phyloP scores from a whole-genome alignment of 176 grass and related monocot genomes.

The barley (Hordeum vulgare) region DNA sequence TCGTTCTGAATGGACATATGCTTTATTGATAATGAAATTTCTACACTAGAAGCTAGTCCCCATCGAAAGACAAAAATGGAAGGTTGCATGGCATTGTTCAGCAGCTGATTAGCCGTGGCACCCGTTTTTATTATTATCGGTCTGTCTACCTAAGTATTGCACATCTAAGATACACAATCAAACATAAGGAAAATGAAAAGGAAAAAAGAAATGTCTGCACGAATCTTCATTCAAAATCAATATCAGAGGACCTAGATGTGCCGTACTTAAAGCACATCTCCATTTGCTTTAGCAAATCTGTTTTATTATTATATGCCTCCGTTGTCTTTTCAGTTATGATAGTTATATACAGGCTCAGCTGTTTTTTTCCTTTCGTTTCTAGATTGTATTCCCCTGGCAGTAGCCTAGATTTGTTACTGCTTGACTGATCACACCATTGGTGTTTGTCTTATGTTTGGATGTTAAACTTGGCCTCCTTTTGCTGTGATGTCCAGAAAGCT shows the following conservation, averaged over 20 bases:
- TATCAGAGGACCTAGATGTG: no score
- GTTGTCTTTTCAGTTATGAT: not conserved
- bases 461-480: conserved; percentile 12
- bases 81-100: not conserved
- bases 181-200: no score
- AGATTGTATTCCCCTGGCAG: not conserved
- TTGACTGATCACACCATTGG: not conserved
- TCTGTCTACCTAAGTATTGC: no score
- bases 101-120: not conserved
- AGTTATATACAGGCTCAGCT: not conserved
- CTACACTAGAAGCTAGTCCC: not conserved
- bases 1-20: not conserved
- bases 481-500: conserved; percentile 49
- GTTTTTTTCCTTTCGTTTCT: not conserved
- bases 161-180: no score
- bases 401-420: not conserved
- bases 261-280: no score
- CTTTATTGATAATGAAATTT: not conserved
- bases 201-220: no score
- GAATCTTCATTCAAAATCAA: no score
- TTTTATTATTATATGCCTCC: not conserved
- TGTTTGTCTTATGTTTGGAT: not conserved
- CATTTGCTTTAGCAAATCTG: no score
- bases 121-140: no score
- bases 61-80: not conserved